Evolutionary conservation across 352 stramenopile species (phyloP).

Genomic region (Phytopythium boreale): DNA sequence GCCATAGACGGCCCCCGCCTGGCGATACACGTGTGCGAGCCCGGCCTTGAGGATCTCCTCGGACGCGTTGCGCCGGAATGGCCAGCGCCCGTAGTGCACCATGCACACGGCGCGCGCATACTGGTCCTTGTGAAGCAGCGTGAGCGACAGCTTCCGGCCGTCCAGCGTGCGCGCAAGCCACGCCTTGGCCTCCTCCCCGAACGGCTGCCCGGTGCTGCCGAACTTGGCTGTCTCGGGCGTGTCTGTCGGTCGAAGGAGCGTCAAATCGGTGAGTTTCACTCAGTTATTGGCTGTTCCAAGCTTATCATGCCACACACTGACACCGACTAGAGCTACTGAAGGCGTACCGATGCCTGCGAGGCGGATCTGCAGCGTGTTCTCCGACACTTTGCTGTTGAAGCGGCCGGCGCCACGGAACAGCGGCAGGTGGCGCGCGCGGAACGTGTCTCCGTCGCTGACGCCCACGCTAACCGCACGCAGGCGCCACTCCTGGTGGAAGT

Average conservation of each 20-base stretch:
- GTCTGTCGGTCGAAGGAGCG: conserved; percentile 28
- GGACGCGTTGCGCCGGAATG: conserved; percentile 76
- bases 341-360: conserved; percentile 67
- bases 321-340: neutral
- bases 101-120: conserved; percentile 80
- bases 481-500: conserved; percentile 62
- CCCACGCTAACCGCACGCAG: conserved; percentile 51
- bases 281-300: neutral
- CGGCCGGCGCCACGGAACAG: conserved; percentile 34
- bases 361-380: conserved; percentile 83
- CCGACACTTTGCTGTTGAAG: conserved; percentile 59
- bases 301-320: neutral
- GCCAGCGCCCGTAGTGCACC: conserved; percentile 76
- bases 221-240: conserved; percentile 87
- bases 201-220: conserved; percentile 69
- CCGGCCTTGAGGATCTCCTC: conserved; percentile 80
- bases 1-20: conserved; percentile 79
- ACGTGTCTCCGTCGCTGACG: conserved; percentile 82
- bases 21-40: conserved; percentile 68
- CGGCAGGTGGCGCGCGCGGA: conserved; percentile 69
- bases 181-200: conserved; percentile 74
- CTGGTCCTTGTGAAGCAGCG: conserved; percentile 82
- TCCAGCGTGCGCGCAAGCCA: conserved; percentile 54
- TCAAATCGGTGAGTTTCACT: neutral
- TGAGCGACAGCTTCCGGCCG: conserved; percentile 59